phyloP scores from a whole-genome alignment of 352 stramenopile genomes.

The Phytophthora idaei region DNA sequence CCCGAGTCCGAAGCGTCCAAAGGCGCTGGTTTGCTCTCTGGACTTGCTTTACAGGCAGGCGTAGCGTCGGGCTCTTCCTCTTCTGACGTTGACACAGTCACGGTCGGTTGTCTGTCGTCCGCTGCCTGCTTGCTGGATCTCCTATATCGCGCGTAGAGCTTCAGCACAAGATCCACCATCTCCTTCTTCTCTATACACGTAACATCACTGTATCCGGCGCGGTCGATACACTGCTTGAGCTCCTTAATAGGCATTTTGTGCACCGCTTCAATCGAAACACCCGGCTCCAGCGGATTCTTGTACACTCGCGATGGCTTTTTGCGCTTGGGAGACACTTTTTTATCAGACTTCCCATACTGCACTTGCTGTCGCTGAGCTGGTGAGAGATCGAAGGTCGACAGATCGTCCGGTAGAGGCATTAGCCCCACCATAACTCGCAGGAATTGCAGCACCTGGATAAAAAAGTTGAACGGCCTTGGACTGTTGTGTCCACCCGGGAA shows the following conservation, averaged over 20 bases:
- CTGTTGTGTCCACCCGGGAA: slow-evolving; percentile 86
- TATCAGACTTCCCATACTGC: slow-evolving; percentile 9
- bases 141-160: slow-evolving; percentile 73
- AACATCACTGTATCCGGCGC: slow-evolving; percentile 72
- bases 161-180: slow-evolving; percentile 82
- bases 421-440: slow-evolving; percentile 80
- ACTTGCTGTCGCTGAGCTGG: slow-evolving; percentile 37
- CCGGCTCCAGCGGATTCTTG: slow-evolving; percentile 67
- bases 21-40: slow-evolving; percentile 17
- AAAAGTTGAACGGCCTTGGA: slow-evolving; percentile 76
- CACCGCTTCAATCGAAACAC: slow-evolving; percentile 64
- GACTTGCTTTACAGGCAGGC: slow-evolving; percentile 4
- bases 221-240: slow-evolving; percentile 76
- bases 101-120: slow-evolving; percentile 26
- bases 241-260: slow-evolving; percentile 80
- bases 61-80: slow-evolving; percentile 13
- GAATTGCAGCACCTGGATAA: slow-evolving; percentile 81
- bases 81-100: slow-evolving; percentile 9
- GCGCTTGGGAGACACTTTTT: slow-evolving; percentile 25
- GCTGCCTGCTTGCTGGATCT: slow-evolving; percentile 54
- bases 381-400: slow-evolving; percentile 53
- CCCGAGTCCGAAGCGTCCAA: slow-evolving; percentile 13
- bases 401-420: slow-evolving; percentile 63
- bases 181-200: slow-evolving; percentile 85
- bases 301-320: slow-evolving; percentile 57